phyloP scores from a whole-genome alignment of 257 asterid genomes.

The Datura wrightii region DNA sequence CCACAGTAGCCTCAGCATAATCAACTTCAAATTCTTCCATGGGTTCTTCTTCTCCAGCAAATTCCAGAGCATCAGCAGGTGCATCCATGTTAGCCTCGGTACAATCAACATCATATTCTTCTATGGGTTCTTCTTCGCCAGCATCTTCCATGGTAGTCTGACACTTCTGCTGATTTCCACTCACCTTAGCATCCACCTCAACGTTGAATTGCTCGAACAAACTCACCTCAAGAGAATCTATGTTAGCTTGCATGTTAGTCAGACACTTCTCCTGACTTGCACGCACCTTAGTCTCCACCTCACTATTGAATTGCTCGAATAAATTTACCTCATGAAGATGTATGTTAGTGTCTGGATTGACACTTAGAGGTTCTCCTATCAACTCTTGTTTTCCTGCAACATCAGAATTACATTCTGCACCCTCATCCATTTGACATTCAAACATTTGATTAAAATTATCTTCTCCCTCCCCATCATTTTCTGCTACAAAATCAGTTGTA shows the following conservation, averaged over 20 bases:
- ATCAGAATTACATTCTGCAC: slow-evolving; percentile 1
- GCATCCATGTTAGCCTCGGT: no score
- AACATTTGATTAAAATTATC: not conserved
- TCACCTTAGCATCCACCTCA: slow-evolving; percentile 5
- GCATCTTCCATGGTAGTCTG: slow-evolving; percentile 7
- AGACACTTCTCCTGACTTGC: slow-evolving; percentile 18
- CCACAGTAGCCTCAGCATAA: not conserved
- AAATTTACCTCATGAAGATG: not conserved
- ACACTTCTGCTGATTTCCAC: slow-evolving; percentile 14
- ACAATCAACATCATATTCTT: not conserved
- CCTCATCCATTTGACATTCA: slow-evolving; percentile 7
- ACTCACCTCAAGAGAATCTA: not conserved
- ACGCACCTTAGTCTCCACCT: not conserved
- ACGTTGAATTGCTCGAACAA: not conserved
- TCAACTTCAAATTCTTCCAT: slow-evolving; percentile 14
- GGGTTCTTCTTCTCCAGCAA: not conserved
- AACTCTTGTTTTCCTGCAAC: slow-evolving; percentile 1
- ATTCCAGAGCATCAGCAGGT: not conserved
- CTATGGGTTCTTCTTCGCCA: slow-evolving; percentile 15
- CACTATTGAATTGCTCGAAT: not conserved
- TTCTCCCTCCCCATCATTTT: slow-evolving; percentile 18
- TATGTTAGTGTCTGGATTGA: not conserved
- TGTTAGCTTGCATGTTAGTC: slow-evolving; percentile 24
- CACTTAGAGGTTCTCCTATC: not conserved
- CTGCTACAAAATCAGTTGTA: slow-evolving; percentile 17